phyloP scores from a whole-genome alignment of 371 early-diverging fungal species.

The Batkoa obscura region DNA sequence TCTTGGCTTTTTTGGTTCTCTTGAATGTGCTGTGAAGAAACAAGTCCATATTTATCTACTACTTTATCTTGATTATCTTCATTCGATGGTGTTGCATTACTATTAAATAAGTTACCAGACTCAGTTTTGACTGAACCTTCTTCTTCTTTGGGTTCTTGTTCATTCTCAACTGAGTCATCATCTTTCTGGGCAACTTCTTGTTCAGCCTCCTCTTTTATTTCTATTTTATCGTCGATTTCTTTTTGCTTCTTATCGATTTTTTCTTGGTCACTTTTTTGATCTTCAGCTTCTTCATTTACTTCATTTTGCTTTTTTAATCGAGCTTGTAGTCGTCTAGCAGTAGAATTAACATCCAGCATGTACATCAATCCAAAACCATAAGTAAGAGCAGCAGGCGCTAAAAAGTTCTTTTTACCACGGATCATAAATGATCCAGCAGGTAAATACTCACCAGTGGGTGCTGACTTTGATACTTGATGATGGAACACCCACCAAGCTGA shows the following conservation, averaged over 20 bases:
- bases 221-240: neutral
- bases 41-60: slow-evolving; percentile 7
- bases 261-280: too few species aligned
- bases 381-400: slow-evolving; percentile 86
- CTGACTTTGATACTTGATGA: slow-evolving; percentile 87
- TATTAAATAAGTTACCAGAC: slow-evolving; percentile 10
- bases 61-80: slow-evolving; percentile 7
- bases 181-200: slow-evolving; percentile 4
- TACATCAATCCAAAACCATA: slow-evolving; percentile 96
- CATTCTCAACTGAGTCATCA: slow-evolving; percentile 2
- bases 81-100: slow-evolving; percentile 5
- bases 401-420: slow-evolving; percentile 88
- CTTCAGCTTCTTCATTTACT: slow-evolving; percentile 11
- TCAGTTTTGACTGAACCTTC: slow-evolving; percentile 6
- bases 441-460: slow-evolving; percentile 93
- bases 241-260: slow-evolving; percentile 7
- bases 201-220: slow-evolving; percentile 4
- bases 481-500: slow-evolving; percentile 93
- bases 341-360: slow-evolving; percentile 57
- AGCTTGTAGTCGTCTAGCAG: slow-evolving; percentile 43
- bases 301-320: slow-evolving; percentile 11
- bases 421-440: slow-evolving; percentile 95
- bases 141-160: slow-evolving; percentile 9
- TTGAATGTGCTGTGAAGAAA: neutral
- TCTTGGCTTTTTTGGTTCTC: neutral